Base-by-base conservation (phyloP, 2,329 filamentous ascomycete genomes). In the Graphilbum fragrans region DNA sequence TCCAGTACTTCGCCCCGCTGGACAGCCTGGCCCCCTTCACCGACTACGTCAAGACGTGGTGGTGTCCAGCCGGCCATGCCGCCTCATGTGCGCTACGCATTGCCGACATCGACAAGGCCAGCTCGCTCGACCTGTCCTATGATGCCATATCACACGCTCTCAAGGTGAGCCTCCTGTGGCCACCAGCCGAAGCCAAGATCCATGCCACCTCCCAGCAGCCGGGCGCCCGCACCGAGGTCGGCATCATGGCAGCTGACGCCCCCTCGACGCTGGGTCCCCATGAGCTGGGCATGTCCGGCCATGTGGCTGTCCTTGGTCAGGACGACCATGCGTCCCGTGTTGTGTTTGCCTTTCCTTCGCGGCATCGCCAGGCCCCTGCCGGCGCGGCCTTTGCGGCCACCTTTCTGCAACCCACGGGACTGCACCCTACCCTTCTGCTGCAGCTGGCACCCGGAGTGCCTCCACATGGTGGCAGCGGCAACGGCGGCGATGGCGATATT, bases 371-470 rank as follows among this genome's bases (percentile, higher is more conserved):
- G 50, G 65, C 72, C 12, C 53, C 59, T 2, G 51, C 54, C 18
- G 51, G 59, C 1, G 58, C 66, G 0, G 70, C 62, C 39, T 93
- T 86, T 58, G 69, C 65, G 0, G 69, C 78, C 18, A 60, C 61
- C 1, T 87, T 94, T 54, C 56, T 74, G n/a, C 48, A 65, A 3
- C 87, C 87, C 1, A 81, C 79, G 0, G 88, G 90, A 9, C 70
- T 95, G 10, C 90, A 95, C 60, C 90, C 90, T 2, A 84, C 78
- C 0, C 66, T 95, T 45, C 73, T 79, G 50, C 68, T 94, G 40
- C 69, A 63, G 2, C 63, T 95, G 29, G 69, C 71, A 36, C 64
- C 67, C 4, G 63, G 62, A 20, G 56, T 65, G 19, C 61, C 72
- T 16, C 72, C 71, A 1, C 0, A 61, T 67, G 51, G 56, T 2